Evolutionary conservation across 164 flowering plant genomes (phyloP).

Genomic region (Brasenia schreberi): DNA sequence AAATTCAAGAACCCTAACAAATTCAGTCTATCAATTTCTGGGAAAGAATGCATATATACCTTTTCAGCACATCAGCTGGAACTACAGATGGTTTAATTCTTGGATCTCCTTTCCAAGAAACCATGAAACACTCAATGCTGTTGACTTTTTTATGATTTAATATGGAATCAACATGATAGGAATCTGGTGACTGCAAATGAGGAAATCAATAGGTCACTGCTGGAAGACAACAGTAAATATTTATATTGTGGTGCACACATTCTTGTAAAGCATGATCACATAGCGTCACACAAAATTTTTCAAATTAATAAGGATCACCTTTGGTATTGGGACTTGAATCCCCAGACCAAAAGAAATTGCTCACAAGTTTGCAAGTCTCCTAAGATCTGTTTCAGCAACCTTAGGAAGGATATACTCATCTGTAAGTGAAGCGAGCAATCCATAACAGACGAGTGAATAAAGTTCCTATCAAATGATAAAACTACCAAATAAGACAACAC

Average conservation of each 20-base stretch:
- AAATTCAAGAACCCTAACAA: not conserved
- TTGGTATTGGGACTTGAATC: constrained; percentile 24
- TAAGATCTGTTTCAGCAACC: constrained; percentile 80
- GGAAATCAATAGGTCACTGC: not conserved
- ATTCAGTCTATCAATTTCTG: too few species aligned
- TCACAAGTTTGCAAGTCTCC: constrained; percentile 65
- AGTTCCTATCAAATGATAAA: not conserved
- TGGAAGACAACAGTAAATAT: not conserved
- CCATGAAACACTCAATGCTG: constrained; percentile 73
- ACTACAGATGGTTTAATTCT: constrained; percentile 54
- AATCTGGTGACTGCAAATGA: constrained; percentile 49
- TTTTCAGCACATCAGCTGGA: constrained; percentile 64
- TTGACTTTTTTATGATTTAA: constrained; percentile 55
- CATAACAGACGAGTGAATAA: not conserved
- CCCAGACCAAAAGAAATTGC: constrained; percentile 40
- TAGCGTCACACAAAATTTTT: too few species aligned
- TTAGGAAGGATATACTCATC: constrained; percentile 94
- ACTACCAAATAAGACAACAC: not conserved
- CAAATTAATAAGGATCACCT: not conserved
- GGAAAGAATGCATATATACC: constrained; percentile 23
- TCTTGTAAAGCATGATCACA: too few species aligned
- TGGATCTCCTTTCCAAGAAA: constrained; percentile 56
- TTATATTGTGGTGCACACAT: too few species aligned
- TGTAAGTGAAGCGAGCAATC: constrained; percentile 12
- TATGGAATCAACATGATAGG: constrained; percentile 59